phyloP scores from a whole-genome alignment of 1,139 yeast species.

The Lipomyces yarrowii region DNA sequence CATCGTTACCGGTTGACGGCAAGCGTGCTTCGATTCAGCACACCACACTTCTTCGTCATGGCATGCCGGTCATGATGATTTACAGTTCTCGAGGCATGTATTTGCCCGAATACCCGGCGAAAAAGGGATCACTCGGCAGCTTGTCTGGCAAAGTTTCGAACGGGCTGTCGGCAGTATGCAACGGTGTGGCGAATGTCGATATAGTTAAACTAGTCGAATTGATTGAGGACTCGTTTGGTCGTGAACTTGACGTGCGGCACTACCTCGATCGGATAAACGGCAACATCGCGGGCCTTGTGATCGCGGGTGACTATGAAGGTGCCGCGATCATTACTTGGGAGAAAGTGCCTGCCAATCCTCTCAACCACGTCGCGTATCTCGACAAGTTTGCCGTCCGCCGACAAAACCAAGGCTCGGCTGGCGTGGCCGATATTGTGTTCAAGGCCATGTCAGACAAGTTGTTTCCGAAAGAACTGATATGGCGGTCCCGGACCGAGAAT shows the following conservation, averaged over 20 bases:
- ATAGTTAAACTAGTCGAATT: conserved; percentile 58
- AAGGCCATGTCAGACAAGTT: conserved; percentile 67
- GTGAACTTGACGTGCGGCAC: conserved; percentile 61
- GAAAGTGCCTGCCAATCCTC: conserved; percentile 35
- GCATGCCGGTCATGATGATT: conserved; percentile 63
- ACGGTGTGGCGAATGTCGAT: conserved; percentile 52
- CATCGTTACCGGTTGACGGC: conserved; percentile 74
- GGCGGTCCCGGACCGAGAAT: conserved; percentile 85
- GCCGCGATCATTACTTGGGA: conserved; percentile 92
- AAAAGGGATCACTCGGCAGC: background rate
- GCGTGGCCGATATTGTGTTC: conserved; percentile 90
- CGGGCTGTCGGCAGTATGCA: background rate
- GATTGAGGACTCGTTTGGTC: conserved; percentile 80
- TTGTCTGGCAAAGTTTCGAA: conserved; percentile 9
- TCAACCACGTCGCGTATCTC: conserved; percentile 60
- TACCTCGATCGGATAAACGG: conserved; percentile 68
- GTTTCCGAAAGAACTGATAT: conserved; percentile 73
- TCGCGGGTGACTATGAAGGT: conserved; percentile 95
- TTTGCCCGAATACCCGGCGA: conserved; percentile 14
- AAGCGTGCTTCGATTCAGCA: conserved; percentile 62
- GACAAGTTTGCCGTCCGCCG: conserved; percentile 92
- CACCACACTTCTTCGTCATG: conserved; percentile 81
- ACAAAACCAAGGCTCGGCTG: conserved; percentile 84
- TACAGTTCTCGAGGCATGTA: conserved; percentile 36
- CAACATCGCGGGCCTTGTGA: conserved; percentile 70